These are phyloP conservation scores for Polyplosphaeria fusca DNA, from an alignment of 495 filamentous ascomycete species.

Conservation along the genomic window DNA sequence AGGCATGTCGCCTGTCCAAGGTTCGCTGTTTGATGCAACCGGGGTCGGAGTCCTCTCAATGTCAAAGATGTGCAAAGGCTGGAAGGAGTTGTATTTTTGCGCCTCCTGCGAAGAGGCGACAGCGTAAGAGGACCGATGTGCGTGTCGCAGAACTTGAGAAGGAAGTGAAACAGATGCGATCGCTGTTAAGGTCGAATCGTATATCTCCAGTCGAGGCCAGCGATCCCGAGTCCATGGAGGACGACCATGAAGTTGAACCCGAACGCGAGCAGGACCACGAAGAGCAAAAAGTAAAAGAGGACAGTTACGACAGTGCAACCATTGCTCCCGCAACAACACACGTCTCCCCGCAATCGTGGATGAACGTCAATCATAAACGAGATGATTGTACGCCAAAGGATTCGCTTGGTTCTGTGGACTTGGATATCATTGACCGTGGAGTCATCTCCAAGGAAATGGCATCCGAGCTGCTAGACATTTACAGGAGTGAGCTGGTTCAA, in stretches of 20 bases:
- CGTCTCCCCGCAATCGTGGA: not conserved
- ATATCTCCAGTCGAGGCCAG: slow-evolving; percentile 14
- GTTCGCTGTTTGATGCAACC: slow-evolving; percentile 28
- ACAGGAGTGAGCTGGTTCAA: slow-evolving; percentile 43
- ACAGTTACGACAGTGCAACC: not conserved
- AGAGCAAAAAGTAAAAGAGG: slow-evolving; percentile 5
- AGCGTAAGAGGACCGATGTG: slow-evolving; percentile 32
- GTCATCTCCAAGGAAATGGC: slow-evolving; percentile 49
- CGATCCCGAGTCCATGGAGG: slow-evolving; percentile 12
- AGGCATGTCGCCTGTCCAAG: slow-evolving; percentile 33
- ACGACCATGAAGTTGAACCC: slow-evolving; percentile 4
- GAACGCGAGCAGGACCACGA: slow-evolving; percentile 1
- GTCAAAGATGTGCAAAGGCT: slow-evolving; percentile 33
- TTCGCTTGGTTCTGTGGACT: slow-evolving; percentile 1
- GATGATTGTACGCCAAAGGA: not conserved
- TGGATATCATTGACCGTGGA: slow-evolving; percentile 50
- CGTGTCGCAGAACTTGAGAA: slow-evolving; percentile 32
- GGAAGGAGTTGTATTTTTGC: slow-evolving; percentile 29
- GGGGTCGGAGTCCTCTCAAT: slow-evolving; percentile 12
- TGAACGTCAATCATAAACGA: not conserved
- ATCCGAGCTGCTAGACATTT: slow-evolving; percentile 47
- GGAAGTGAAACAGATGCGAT: slow-evolving; percentile 28
- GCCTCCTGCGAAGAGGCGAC: slow-evolving; percentile 28
- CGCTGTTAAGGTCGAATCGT: slow-evolving; percentile 22
- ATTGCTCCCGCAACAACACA: not conserved